Evolutionary conservation across 192 early-diverging fungal genomes (phyloP), one percentile per base, ranked within the genome.

Genomic region (Coemansia sp.): DNA sequence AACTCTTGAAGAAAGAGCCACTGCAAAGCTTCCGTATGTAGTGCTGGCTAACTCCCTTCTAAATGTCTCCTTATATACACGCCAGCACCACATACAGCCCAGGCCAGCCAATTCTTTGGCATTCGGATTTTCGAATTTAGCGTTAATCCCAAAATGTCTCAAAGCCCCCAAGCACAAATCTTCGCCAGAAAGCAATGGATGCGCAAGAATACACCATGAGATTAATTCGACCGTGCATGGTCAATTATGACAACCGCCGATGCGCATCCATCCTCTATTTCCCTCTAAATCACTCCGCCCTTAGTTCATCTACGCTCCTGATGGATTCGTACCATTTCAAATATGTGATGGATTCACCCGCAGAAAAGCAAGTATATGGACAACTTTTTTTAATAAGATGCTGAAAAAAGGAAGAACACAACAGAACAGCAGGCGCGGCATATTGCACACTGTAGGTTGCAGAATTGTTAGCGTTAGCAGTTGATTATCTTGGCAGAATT

Each of bases 281-380:
- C 34, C 7, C 22, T 47, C 51, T 55, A 19, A 34, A 27, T 53
- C 5, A 27, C 25, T 41, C 60, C 53, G 3, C 27, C 44, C 49
- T 0, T 47, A 26, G 18, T 44, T 12, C 23, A 25, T 2, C 49
- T 22, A 7, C 8, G 47, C 19, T 7, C n/a, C 6, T 21, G 41
- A 60, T 61, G 48, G 52, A 68, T 61, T 54, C 67, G 67, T 69
- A 69, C 67, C 67, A 69, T 69, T 60, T 28, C 52, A 31, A 67
- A 34, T 49, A 31, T 52, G 30, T 26, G 24, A 69, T 53, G 65
- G 65, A 67, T 67, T 67, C 59, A 50, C 65, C 65, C 57, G 56
- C 64, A 66, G 58, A 68, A 51, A 57, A 53, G 51, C 22, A 44
- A 47, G 10, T 25, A 26, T 57, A 58, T 47, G 38, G 23, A 48